Base-by-base conservation (phyloP, 345 rosid genomes). In the Iberis pinnata region DNA sequence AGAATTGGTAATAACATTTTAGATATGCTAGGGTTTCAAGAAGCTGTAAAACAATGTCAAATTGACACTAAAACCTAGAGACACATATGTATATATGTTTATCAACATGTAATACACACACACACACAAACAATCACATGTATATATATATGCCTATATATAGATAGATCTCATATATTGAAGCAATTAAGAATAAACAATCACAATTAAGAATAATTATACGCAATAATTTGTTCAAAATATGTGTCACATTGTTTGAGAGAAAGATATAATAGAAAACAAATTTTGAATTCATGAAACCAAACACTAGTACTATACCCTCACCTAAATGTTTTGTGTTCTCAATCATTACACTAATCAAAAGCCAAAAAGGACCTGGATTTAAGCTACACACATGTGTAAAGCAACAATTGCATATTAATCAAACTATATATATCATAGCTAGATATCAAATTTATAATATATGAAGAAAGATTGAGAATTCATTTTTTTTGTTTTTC, bases 391-490 rank as follows among this genome's bases (percentile, higher is more conserved):
- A 35, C 19, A 49, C 42, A 18, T 43, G 35, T 56, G 38, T 41
- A 24, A 12, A 43, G 45, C 43, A 55, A 64, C 17, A 42, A 42
- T n/a, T n/a, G n/a, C n/a, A n/a, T n/a, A n/a, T n/a, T n/a, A n/a
- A n/a, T n/a, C n/a, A n/a, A n/a, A n/a, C n/a, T n/a, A n/a, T n/a
- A n/a, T n/a, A n/a, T n/a, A n/a, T n/a, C n/a, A n/a, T n/a, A 15
- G 15, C 18, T 46, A 35, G 29, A 47, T 22, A 32, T 31, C 9
- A 40, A 55, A 25, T 50, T 36, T 25, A 2, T 57, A 25, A 38
- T 19, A 42, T n/a, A 31, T 59, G 71, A 67, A 67, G 60, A 67
- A 52, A 59, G 65, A 59, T 19, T 39, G 37, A 59, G 48, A 42
- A 20, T 51, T 12, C 5, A 26, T 26, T 4, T 4, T 26, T 44